phyloP scores from a whole-genome alignment of 2,329 filamentous ascomycete genomes.

The Myriangium duriaei region DNA sequence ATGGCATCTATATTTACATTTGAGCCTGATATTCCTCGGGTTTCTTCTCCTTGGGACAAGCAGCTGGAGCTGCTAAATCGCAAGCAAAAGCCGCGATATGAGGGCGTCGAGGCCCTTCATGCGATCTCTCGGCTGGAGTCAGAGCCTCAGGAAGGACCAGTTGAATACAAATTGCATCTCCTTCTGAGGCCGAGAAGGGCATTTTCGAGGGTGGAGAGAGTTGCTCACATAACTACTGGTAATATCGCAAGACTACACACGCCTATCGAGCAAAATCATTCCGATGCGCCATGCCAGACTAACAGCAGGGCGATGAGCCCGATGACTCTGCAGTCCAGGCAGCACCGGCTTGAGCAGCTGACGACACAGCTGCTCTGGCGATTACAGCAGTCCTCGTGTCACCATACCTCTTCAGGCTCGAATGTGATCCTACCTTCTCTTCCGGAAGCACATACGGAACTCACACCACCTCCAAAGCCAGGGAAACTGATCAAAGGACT shows the following conservation, averaged over 20 bases:
- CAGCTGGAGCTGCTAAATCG: conserved; percentile 8
- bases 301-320: conserved; percentile 28
- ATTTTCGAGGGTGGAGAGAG: conserved; percentile 40
- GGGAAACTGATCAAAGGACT: conserved; percentile 55
- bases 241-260: conserved; percentile 6
- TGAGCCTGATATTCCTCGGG: conserved; percentile 73
- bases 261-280: conserved; percentile 19
- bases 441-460: conserved; percentile 51
- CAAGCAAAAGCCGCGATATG: not conserved
- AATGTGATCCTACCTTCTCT: conserved; percentile 64
- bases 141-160: conserved; percentile 87
- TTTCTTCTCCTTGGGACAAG: conserved; percentile 75
- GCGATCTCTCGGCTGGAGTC: conserved; percentile 63
- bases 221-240: conserved; percentile 1
- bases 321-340: conserved; percentile 56
- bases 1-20: conserved; percentile 98
- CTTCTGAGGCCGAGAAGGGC: conserved; percentile 65
- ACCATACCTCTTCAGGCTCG: conserved; percentile 68
- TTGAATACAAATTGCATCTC: conserved; percentile 92
- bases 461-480: conserved; percentile 43
- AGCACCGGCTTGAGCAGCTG: conserved; percentile 75
- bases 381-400: conserved; percentile 84
- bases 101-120: conserved; percentile 18
- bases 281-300: conserved; percentile 19
- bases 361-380: conserved; percentile 94